phyloP scores from a whole-genome alignment of 495 filamentous ascomycete species.

The Articulospora tetracladia region DNA sequence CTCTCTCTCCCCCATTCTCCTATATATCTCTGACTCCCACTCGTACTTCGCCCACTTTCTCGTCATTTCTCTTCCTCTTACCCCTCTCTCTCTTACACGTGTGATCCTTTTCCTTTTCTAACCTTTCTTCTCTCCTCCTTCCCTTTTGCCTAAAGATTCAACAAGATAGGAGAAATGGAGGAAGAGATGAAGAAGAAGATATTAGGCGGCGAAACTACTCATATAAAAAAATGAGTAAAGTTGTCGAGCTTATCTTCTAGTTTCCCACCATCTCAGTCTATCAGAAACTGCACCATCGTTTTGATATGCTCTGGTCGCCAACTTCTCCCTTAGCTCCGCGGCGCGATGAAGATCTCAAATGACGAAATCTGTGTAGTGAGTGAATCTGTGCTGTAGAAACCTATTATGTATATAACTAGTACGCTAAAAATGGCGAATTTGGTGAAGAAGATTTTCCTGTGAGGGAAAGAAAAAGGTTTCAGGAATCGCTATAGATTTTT shows the following conservation, averaged over 20 bases:
- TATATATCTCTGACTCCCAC: slow-evolving; percentile 1
- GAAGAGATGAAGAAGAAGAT: neutral
- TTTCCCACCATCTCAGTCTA: neutral
- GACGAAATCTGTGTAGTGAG: too few species aligned
- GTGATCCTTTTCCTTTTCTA: neutral
- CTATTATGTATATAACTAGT: too few species aligned
- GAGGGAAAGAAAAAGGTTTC: too few species aligned
- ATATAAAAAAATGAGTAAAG: neutral
- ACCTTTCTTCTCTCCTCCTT: neutral
- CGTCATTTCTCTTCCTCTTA: slow-evolving; percentile 2
- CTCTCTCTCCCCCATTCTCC: neutral
- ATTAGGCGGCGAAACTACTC: neutral
- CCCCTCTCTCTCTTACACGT: neutral
- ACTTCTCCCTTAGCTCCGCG: neutral
- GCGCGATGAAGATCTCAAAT: too few species aligned
- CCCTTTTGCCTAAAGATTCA: neutral
- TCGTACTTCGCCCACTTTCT: neutral
- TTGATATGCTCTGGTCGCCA: neutral
- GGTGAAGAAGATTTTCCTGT: too few species aligned
- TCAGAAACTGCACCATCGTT: neutral
- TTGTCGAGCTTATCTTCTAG: neutral
- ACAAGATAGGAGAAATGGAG: neutral
- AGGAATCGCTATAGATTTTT: too few species aligned
- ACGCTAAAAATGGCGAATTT: too few species aligned
- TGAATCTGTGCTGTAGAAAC: too few species aligned